Evolutionary conservation across 495 filamentous ascomycete species (phyloP), one percentile per base, ranked within the genome.

Genomic region (Aspergillus nanangensis): DNA sequence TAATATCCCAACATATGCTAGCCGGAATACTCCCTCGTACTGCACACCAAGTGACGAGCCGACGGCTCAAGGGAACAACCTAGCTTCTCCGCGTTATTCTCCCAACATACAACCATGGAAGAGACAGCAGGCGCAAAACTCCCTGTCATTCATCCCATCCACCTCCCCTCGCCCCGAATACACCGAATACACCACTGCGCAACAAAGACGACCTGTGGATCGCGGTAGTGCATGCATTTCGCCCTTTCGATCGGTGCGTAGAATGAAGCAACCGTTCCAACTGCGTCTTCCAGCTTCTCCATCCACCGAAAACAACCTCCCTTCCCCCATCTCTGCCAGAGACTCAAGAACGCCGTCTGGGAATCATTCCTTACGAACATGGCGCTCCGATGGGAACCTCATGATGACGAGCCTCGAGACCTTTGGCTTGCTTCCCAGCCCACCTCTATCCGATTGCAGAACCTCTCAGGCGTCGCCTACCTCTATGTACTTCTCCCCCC

Each of bases 201-300:
- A 60, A 27, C 33, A 56, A 13, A 52, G 60, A 46, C 55, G 64
- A 17, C 50, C 56, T 18, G 45, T 47, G 18, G 63, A 63, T 29
- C 65, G 66, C 2, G 51, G 42, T 2, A 38, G 57, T 13, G 50
- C 56, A 31, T 61, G 41, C 21, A 62, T 70, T 29, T 74, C 69
- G 19, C 71, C 69, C 0, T 71, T 71, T 41, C 69, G 69, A 17
- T 73, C 71, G 1, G 71, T 75, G n/a, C 58, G 67, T 13, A 65
- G 55, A 44, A 75, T 75, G 69, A 72, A 72, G 40, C 62, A 72
- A 40, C 69, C 69, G 7, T 71, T 75, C 37, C 68, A 66, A 36
- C 46, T 73, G 13, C 63, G 64, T 46, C 55, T 75, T 13, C 68
- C 68, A 8, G 46, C 50, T 3, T 71, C 68, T 5, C 68, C 70